Base-by-base conservation (phyloP, 1,284 basidiomycete species). In the Anthracocystis setariae region DNA sequence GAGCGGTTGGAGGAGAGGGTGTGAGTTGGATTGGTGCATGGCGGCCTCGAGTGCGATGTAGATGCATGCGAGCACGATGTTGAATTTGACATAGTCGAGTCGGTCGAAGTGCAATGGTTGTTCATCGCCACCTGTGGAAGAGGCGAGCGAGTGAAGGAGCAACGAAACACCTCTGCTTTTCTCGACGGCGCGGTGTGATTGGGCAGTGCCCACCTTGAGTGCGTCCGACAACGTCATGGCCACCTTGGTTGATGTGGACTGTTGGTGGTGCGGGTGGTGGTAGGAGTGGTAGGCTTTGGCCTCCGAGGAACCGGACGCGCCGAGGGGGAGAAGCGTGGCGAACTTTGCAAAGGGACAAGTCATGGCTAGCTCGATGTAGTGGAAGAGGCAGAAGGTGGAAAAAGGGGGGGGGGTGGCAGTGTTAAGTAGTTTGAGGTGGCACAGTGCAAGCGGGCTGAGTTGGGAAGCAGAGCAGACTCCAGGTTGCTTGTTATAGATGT, bases 61-160 rank as follows among this genome's bases (percentile, higher is more conserved):
- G 47, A 79, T 51, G 55, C 58, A 70, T 8, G 47, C 44, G 1
- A 79, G 64, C 65, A 75, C 73, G 24, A 79, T 48, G 39, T 76
- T 58, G 49, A 74, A 77, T 8, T 58, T 51, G 1, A 74, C 46
- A 48, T 79, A 75, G 51, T 79, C 76, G 9, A 49, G 35, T 2
- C 76, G 32, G 8, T 59, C 55, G 17, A 78, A 72, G 2, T 5
- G n/a, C 24, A 63, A n/a, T 10, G 5, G 13, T 21, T 46, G 42
- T 18, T 32, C 25, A 8, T 33, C 25, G 27, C 24, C 10, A 1
- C 33, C 25, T 8, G 44, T 27, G 12, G 37, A 18, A 15, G 39
- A 18, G 15, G 45, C 5, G 42, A 51, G 44, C 15, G 64, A 67
- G 5, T 44, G 32, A 13, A 73, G 55, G 20, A 78, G 61, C 2